Evolutionary conservation across 495 filamentous ascomycete species (phyloP).

Genomic region (Xylaria castorea): DNA sequence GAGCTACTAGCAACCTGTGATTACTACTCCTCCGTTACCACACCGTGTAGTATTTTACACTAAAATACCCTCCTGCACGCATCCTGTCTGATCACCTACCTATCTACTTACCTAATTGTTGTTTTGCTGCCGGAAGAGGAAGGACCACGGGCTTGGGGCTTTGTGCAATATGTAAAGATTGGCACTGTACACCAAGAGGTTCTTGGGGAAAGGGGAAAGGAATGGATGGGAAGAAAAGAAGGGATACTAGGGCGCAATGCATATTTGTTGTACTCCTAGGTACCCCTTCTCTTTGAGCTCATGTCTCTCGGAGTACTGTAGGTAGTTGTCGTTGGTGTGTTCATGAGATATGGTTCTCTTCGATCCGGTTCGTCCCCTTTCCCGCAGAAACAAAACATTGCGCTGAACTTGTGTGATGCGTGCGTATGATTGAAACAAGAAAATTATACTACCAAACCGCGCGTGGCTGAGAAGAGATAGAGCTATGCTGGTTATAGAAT

Average conservation of each 20-base stretch:
- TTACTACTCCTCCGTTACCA: neutral
- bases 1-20: neutral
- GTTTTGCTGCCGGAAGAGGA: neutral
- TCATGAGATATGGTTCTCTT: conserved; percentile 11
- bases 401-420: neutral
- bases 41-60: neutral
- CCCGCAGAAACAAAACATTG: neutral
- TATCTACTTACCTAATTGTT: neutral
- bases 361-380: neutral
- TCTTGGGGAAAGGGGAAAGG: neutral
- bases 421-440: neutral
- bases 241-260: neutral
- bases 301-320: neutral
- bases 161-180: conserved; percentile 9
- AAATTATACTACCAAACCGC: too few relatives aligned
- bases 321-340: conserved; percentile 5
- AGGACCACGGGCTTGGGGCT: neutral
- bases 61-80: neutral
- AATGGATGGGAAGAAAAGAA: neutral
- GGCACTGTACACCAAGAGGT: conserved; percentile 16
- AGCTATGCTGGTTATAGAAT: neutral
- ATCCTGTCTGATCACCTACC: conserved; percentile 4
- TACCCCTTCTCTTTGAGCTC: neutral
- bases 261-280: neutral
- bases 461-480: neutral